Evolutionary conservation across 2,329 filamentous ascomycete species (phyloP).

Genomic region (Colletotrichum lentis): DNA sequence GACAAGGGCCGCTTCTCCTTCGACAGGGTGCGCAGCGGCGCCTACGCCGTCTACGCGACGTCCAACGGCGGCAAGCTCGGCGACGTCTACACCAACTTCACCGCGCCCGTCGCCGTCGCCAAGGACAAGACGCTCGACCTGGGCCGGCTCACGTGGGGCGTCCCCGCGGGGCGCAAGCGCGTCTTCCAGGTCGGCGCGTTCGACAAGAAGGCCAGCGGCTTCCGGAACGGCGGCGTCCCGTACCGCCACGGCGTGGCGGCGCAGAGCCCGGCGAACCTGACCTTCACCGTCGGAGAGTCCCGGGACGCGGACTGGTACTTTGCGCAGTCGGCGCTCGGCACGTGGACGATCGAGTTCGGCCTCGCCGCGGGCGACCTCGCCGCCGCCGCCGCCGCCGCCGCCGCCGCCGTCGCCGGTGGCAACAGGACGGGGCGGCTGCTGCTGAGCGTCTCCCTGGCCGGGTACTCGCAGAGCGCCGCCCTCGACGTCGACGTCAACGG

Average conservation of each 20-base stretch:
- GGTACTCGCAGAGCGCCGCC: slow-evolving; percentile 45
- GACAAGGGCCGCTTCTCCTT: slow-evolving; percentile 51
- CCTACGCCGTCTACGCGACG: slow-evolving; percentile 56
- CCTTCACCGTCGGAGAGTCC: slow-evolving; percentile 50
- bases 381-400: no score
- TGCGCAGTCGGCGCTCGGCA: slow-evolving; percentile 48
- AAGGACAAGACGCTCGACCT: slow-evolving; percentile 40
- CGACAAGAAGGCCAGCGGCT: slow-evolving; percentile 54
- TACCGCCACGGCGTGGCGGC: slow-evolving; percentile 52
- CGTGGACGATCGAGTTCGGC: slow-evolving; percentile 43
- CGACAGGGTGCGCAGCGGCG: slow-evolving; percentile 50
- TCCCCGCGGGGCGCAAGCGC: slow-evolving; percentile 32
- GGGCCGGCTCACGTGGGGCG: slow-evolving; percentile 23
- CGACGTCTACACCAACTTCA: slow-evolving; percentile 53
- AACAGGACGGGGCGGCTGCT: slow-evolving; percentile 44
- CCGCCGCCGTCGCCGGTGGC: no score
- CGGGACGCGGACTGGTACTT: slow-evolving; percentile 55
- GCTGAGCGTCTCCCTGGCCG: slow-evolving; percentile 51
- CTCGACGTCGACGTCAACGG: slow-evolving; percentile 33
- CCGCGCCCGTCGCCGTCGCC: slow-evolving; percentile 47
- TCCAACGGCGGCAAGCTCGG: slow-evolving; percentile 51
- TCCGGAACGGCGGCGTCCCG: slow-evolving; percentile 51
- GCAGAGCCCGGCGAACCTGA: slow-evolving; percentile 53
- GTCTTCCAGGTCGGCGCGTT: slow-evolving; percentile 57
- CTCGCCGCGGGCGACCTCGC: slow-evolving; percentile 10